Conservation (phyloP, 108 stramenopile genomes). For the Schizochytrium sp. region DNA sequence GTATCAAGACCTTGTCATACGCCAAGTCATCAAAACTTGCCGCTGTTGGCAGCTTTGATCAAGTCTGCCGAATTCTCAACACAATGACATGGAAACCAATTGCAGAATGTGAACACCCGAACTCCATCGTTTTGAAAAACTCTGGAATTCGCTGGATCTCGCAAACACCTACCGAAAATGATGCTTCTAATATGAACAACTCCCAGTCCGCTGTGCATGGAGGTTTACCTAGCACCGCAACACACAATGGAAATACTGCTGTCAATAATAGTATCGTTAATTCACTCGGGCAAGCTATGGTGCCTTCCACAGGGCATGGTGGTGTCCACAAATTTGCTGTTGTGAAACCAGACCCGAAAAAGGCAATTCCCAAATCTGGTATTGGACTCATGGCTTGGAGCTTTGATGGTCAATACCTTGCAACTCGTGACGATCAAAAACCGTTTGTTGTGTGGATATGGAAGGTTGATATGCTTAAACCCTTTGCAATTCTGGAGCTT, state of each 20-base stretch:
- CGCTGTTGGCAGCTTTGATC: slow-evolving; percentile 52
- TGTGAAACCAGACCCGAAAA: slow-evolving; percentile 39
- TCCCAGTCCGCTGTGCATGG: no score
- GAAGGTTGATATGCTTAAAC: background rate
- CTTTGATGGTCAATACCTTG: background rate
- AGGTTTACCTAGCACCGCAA: no score
- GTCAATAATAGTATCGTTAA: background rate
- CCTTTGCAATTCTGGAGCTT: slow-evolving; percentile 19
- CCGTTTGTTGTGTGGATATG: slow-evolving; percentile 43
- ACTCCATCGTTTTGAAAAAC: slow-evolving; percentile 8
- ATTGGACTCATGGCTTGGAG: slow-evolving; percentile 59
- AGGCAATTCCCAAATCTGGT: slow-evolving; percentile 43
- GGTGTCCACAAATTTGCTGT: slow-evolving; percentile 40
- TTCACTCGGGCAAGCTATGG: no score
- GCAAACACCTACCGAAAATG: background rate
- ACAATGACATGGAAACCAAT: slow-evolving; percentile 26
- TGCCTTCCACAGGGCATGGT: no score
- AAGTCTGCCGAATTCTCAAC: slow-evolving; percentile 23
- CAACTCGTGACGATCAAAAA: slow-evolving; percentile 43
- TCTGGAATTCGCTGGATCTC: slow-evolving; percentile 40
- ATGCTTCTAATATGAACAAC: no score
- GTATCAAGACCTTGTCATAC: slow-evolving; percentile 26
- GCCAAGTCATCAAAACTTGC: background rate
- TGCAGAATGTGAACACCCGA: slow-evolving; percentile 27
- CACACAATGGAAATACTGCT: background rate